Evolutionary conservation across 805 yeast genomes (phyloP), one percentile per base, ranked within the genome.

Genomic region (Saccharomycopsis vini): DNA sequence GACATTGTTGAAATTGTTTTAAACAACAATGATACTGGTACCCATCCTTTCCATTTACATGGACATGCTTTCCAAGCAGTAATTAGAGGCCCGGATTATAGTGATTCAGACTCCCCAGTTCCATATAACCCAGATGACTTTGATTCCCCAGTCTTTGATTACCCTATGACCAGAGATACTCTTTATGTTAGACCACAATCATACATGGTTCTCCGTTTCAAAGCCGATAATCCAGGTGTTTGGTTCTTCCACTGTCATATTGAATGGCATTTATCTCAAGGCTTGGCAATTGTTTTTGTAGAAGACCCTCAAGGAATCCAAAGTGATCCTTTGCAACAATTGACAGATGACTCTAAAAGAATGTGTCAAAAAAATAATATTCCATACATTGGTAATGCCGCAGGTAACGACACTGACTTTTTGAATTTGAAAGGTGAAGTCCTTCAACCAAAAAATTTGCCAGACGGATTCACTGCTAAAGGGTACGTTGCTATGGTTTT

Each of bases 231-330:
- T 63, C 98, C 97, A 26, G 98, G 98, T 69, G 89, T 89, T 36
- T 90, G 97, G 98, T 76, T 80, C 63, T 92, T 92, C 94, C 98
- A 90, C 68, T 90, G 98, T 66, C 98, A 90, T 62, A 83, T 92
- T 57, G 97, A 92, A 62, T 90, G 98, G 98, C 98, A 92, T 68
- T 74, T 90, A 71, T 73, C 79, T 57, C 97, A 92, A 69, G 98
- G 98, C 58, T 73, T 90, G 56, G 95, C 95, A 10, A 55, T 88
- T 44, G 69, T 72, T 9, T 67, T 92, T 36, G 66, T 90, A 43
- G 98, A 90, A 67, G 95, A 87, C 44, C 98, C 98, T 23, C 53
- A 61, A 9, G 71, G 71, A 45, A 69, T 90, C 40, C 86, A 80
- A 61, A 62, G 61, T 16, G 67, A 68, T 45, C 54, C 64, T 44